Base-by-base conservation (phyloP, 352 stramenopile genomes). In the Globisporangium barbulae region DNA sequence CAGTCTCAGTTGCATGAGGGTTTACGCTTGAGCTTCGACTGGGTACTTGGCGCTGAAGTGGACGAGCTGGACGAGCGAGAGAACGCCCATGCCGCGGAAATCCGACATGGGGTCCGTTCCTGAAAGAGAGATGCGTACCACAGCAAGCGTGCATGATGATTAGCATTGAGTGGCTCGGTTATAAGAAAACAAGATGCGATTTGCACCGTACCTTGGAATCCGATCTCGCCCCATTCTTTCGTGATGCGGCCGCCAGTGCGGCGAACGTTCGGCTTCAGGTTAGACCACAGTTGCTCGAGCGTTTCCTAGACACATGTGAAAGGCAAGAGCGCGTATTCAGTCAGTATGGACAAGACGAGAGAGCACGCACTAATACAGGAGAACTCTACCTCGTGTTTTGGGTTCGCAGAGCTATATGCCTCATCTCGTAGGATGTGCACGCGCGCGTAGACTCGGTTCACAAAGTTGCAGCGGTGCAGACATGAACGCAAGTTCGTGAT, bases 181-280 rank as follows among this genome's bases (percentile, higher is more conserved):
- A 17, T 9, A 15, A 17, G 22, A 54, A 12, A 54, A 13, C 21
- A 39, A 22, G 19, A 8, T 1, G 5, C 21, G 35, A 33, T 33
- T n/a, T 8, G 3, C 5, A 9, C 8, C 53, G 2, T 59, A 91
- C 85, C 86, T 85, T 95, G 85, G 52, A 95, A 95, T 30, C 87
- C 87, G 53, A 95, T 94, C 45, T 95, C 87, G 33, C 81, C 83
- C 87, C 87, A 95, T 47, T 95, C 87, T 66, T 94, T 95, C 2
- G 87, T 95, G 60, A 93, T 90, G 1, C 87, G 76, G 30, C 87
- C 87, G 48, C 85, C 83, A 39, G 73, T 69, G 55, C 87, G 85
- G 62, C 87, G 87, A 19, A 93, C 72, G 48, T 88, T 72, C 0
- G 87, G 87, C 76, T 95, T 95, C 44, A 94, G 70, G 28, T 86